Evolutionary conservation across 2,329 filamentous ascomycete species (phyloP).

Genomic region (Nemania sp.): DNA sequence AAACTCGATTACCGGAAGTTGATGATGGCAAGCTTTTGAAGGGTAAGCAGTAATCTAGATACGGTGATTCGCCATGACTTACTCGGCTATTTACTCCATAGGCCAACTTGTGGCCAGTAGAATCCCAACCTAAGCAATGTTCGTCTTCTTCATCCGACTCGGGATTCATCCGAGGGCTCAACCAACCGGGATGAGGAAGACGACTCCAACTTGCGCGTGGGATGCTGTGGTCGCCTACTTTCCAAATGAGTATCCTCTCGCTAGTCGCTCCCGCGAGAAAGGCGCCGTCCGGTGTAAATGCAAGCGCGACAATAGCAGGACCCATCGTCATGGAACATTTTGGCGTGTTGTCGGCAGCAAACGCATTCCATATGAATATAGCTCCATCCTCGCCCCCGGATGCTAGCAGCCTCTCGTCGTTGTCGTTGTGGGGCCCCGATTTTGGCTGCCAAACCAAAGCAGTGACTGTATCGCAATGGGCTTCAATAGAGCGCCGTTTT

Average conservation of each 20-base stretch:
- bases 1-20: slow-evolving; percentile 50
- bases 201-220: slow-evolving; percentile 65
- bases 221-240: slow-evolving; percentile 61
- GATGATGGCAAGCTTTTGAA: slow-evolving; percentile 53
- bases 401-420: slow-evolving; percentile 64
- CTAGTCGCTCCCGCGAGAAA: slow-evolving; percentile 66
- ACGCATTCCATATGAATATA: slow-evolving; percentile 66
- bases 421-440: slow-evolving; percentile 44
- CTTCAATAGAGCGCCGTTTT: slow-evolving; percentile 59
- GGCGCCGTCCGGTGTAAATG: slow-evolving; percentile 66
- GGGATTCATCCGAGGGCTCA: slow-evolving; percentile 58
- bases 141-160: slow-evolving; percentile 63
- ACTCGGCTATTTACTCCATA: slow-evolving; percentile 67
- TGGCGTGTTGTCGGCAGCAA: slow-evolving; percentile 57
- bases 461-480: slow-evolving; percentile 63
- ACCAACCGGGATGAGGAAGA: slow-evolving; percentile 59
- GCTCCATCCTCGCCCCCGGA: slow-evolving; percentile 66
- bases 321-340: slow-evolving; percentile 66
- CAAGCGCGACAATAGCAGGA: slow-evolving; percentile 59
- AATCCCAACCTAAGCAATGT: slow-evolving; percentile 66
- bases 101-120: slow-evolving; percentile 63
- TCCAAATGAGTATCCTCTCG: slow-evolving; percentile 66
- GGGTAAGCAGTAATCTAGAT: slow-evolving; percentile 24
- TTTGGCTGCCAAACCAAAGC: slow-evolving; percentile 65
- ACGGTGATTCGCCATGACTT: slow-evolving; percentile 41